Conservation (phyloP, 106 monocot genomes). For the Allium cepa region DNA sequence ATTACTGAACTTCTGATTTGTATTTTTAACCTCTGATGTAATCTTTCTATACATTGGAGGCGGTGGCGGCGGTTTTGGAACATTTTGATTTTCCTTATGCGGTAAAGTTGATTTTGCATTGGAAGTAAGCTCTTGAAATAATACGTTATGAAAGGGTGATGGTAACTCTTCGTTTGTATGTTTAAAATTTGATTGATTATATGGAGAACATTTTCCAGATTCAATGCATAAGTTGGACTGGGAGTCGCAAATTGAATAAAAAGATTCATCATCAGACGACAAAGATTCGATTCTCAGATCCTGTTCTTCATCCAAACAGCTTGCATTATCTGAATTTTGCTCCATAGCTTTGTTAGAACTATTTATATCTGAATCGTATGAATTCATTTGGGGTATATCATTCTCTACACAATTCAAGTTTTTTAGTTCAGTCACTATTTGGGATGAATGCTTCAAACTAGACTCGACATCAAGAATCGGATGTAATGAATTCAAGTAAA, state of each 20-base stretch:
- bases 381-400: not conserved
- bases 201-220: slow-evolving; percentile 12
- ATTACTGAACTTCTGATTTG: too few species aligned
- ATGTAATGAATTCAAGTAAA: slow-evolving; percentile 37
- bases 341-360: too few species aligned
- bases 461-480: slow-evolving; percentile 28
- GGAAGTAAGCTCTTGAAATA: not conserved
- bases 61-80: slow-evolving; percentile 20
- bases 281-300: too few species aligned
- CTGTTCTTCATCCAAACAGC: slow-evolving; percentile 10
- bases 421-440: not conserved
- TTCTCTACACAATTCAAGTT: not conserved
- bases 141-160: not conserved
- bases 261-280: slow-evolving; percentile 19
- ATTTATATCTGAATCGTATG: too few species aligned
- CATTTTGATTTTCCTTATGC: not conserved
- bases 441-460: slow-evolving; percentile 11
- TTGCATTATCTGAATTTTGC: not conserved
- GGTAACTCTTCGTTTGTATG: not conserved
- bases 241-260: slow-evolving; percentile 22
- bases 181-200: slow-evolving; percentile 2
- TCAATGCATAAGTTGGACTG: slow-evolving; percentile 1
- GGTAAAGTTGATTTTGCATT: slow-evolving; percentile 1
- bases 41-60: not conserved
- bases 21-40: too few species aligned